A percentile compares a stretch with the other conserved stretches of the same genome.
These are phyloP conservation scores for Plasmopara viticola DNA, from an alignment of 352 stramenopile genomes.

Conservation along the genomic window DNA sequence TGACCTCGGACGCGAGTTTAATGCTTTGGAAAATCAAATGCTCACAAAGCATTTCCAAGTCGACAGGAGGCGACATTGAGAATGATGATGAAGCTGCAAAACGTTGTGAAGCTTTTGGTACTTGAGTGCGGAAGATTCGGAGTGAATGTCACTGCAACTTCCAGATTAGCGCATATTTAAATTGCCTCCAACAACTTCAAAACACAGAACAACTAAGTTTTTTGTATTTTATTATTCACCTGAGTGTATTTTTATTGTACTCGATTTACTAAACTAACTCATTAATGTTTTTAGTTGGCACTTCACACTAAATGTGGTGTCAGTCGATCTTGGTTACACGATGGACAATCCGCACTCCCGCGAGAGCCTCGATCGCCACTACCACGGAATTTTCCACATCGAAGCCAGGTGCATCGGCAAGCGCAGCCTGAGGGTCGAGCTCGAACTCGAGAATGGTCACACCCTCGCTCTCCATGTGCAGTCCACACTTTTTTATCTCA, in stretches of 20 bases:
- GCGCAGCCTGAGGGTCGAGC: constrained; percentile 39
- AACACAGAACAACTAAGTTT: too few relatives aligned
- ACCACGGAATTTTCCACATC: constrained; percentile 32
- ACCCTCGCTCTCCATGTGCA: constrained; percentile 63
- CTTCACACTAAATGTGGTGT: constrained; percentile 1
- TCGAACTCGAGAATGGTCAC: constrained; percentile 77
- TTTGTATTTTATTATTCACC: not conserved
- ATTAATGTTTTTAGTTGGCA: constrained; percentile 18
- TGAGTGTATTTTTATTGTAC: constrained; percentile 29
- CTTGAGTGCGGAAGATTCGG: constrained; percentile 4
- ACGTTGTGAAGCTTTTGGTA: constrained; percentile 4
- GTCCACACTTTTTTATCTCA: constrained; percentile 77
- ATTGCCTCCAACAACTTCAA: too few relatives aligned
- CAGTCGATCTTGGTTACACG: constrained; percentile 25
- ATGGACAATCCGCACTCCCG: constrained; percentile 38
- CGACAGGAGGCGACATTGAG: constrained; percentile 3
- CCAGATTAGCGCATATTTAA: too few relatives aligned
- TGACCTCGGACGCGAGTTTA: constrained; percentile 9
- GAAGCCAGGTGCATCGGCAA: constrained; percentile 15
- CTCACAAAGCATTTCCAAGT: constrained; percentile 18
- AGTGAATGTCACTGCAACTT: constrained; percentile 20
- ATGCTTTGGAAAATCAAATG: constrained; percentile 4
- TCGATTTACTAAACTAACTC: constrained; percentile 30
- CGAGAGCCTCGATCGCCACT: constrained; percentile 35
- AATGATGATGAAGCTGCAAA: not conserved